Conservation (phyloP, 768 basidiomycete species). For the Panaeolus cyanescens region DNA sequence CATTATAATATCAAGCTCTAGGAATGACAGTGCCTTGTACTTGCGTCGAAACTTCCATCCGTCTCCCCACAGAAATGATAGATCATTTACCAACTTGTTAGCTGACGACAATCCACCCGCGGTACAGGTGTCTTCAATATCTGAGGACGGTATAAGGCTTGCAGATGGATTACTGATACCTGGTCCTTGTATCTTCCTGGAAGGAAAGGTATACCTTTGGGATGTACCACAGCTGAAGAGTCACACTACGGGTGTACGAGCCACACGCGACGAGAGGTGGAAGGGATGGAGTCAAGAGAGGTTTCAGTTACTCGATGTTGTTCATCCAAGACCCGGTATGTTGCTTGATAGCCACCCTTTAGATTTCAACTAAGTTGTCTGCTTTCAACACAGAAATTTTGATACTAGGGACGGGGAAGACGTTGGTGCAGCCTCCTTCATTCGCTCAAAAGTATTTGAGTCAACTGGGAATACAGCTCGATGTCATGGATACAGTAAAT, state of each 20-base stretch:
- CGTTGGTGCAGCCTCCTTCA: slow-evolving; percentile 69
- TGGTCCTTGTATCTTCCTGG: slow-evolving; percentile 80
- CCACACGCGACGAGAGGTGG: slow-evolving; percentile 44
- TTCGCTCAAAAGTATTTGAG: slow-evolving; percentile 67
- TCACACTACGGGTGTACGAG: neutral
- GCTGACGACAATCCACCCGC: slow-evolving; percentile 68
- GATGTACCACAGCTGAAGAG: slow-evolving; percentile 56
- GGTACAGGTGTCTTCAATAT: slow-evolving; percentile 71
- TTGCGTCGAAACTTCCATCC: slow-evolving; percentile 16
- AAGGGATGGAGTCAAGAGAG: slow-evolving; percentile 70
- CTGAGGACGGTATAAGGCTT: slow-evolving; percentile 64
- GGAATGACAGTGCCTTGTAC: neutral
- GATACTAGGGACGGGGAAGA: slow-evolving; percentile 83
- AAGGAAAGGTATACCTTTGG: slow-evolving; percentile 90
- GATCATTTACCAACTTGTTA: slow-evolving; percentile 71
- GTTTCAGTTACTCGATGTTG: slow-evolving; percentile 80
- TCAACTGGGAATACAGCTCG: slow-evolving; percentile 80
- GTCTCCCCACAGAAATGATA: slow-evolving; percentile 17
- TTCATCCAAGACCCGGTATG: slow-evolving; percentile 86
- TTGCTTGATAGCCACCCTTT: slow-evolving; percentile 5
- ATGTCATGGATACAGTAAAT: slow-evolving; percentile 85
- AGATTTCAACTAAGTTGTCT: neutral
- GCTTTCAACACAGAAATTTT: slow-evolving; percentile 68
- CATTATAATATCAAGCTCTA: neutral
- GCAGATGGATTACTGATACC: slow-evolving; percentile 79